Evolutionary conservation across 352 stramenopile genomes (phyloP).

Genomic region (Phytophthora rubi): DNA sequence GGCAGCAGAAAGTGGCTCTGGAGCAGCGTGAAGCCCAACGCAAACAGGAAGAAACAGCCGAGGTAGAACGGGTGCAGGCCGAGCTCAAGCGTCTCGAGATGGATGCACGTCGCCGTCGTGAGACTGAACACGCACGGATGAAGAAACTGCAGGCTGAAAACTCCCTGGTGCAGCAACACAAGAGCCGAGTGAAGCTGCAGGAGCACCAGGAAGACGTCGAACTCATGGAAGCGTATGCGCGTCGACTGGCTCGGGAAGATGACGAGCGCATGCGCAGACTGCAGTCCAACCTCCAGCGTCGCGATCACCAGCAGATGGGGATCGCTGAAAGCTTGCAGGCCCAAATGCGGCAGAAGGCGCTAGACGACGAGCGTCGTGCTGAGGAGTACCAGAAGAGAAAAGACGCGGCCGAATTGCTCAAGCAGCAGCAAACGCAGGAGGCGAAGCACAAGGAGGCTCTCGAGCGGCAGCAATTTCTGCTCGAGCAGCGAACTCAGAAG

Average conservation of each 20-base stretch:
- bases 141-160: constrained; percentile 58
- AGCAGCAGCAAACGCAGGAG: constrained; percentile 44
- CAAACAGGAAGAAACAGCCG: constrained; percentile 52
- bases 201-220: constrained; percentile 70
- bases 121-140: constrained; percentile 59
- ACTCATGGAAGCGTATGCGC: constrained; percentile 75
- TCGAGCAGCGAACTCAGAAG: constrained; percentile 54
- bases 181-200: constrained; percentile 41
- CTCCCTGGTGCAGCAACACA: constrained; percentile 45
- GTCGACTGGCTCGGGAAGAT: constrained; percentile 62
- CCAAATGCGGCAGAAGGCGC: constrained; percentile 54
- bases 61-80: constrained; percentile 59
- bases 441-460: constrained; percentile 51
- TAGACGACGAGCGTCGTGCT: constrained; percentile 61
- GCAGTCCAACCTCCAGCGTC: constrained; percentile 52
- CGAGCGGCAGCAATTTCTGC: constrained; percentile 63
- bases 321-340: constrained; percentile 54
- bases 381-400: constrained; percentile 75
- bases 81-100: constrained; percentile 61
- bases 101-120: constrained; percentile 44
- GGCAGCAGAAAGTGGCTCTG: constrained; percentile 50
- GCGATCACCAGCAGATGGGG: constrained; percentile 45
- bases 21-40: constrained; percentile 41
- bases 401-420: constrained; percentile 37
- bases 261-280: constrained; percentile 55